phyloP scores from a whole-genome alignment of 164 flowering plant genomes.

The Protea cynaroides region DNA sequence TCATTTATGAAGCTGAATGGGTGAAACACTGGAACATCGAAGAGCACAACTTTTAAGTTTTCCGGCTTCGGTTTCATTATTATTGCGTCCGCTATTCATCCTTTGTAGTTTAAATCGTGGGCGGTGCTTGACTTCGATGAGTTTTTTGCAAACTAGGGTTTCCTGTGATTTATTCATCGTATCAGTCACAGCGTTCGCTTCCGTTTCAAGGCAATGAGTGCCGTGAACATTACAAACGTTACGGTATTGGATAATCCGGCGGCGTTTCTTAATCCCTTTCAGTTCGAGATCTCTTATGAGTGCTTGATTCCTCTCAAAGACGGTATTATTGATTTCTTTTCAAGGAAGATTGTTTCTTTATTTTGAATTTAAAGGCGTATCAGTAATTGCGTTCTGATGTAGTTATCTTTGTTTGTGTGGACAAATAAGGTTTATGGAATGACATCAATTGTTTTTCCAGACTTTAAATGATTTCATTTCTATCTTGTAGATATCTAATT shows the following conservation, averaged over 20 bases:
- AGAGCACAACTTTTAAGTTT: not conserved
- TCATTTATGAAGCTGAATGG: not conserved
- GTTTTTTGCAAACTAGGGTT: slow-evolving; percentile 27
- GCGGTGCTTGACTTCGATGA: slow-evolving; percentile 17
- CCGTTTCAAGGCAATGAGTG: slow-evolving; percentile 53
- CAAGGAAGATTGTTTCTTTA: not conserved
- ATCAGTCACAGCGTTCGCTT: not conserved
- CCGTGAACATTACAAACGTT: slow-evolving; percentile 90
- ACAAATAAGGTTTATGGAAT: not conserved
- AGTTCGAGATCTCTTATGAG: slow-evolving; percentile 95
- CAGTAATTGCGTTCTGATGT: not conserved
- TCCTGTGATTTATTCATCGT: slow-evolving; percentile 3
- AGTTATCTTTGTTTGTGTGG: not conserved
- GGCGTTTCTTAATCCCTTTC: slow-evolving; percentile 73
- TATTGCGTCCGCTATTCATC: not conserved
- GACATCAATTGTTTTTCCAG: not conserved
- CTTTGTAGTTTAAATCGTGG: not conserved
- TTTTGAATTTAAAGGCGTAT: not conserved
- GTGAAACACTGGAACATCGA: not conserved
- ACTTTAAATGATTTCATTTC: not conserved
- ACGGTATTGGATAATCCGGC: slow-evolving; percentile 90
- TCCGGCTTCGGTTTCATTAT: not conserved
- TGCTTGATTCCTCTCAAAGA: slow-evolving; percentile 82
- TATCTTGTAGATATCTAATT: not conserved
- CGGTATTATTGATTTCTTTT: slow-evolving; percentile 33